A percentile compares a stretch with the other conserved stretches of the same genome.
These are phyloP conservation scores for Nakazawaea wickerhamii DNA, from an alignment of 805 yeast genomes.

Conservation along the genomic window DNA sequence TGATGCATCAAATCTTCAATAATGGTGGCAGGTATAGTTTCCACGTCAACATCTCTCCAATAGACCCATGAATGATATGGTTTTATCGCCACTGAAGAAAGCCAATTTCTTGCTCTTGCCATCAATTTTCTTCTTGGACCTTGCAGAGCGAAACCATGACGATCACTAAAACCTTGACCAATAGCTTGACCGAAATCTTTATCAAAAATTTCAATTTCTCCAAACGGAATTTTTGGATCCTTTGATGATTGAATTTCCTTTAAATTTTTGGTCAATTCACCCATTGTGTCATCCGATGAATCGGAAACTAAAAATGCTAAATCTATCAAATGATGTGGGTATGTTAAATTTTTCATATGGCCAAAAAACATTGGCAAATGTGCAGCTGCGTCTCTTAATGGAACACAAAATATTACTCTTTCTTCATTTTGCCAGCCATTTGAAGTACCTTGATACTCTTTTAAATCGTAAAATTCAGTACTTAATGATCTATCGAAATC, in stretches of 20 bases:
- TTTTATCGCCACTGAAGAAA: conserved; percentile 75
- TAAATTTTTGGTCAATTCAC: conserved; percentile 51
- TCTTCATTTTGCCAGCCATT: conserved; percentile 53
- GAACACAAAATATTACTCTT: conserved; percentile 50
- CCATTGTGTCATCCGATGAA: conserved; percentile 84
- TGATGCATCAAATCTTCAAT: conserved; percentile 91
- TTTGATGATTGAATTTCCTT: conserved; percentile 59
- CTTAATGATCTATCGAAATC: conserved; percentile 11
- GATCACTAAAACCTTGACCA: conserved; percentile 88
- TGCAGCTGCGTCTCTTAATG: conserved; percentile 54
- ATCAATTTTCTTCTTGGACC: conserved; percentile 91
- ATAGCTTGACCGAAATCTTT: conserved; percentile 91
- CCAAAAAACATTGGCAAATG: conserved; percentile 59
- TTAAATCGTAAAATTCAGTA: conserved; percentile 33
- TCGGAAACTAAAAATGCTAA: conserved; percentile 84
- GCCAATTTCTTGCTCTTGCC: conserved; percentile 96
- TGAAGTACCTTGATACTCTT: conserved; percentile 34
- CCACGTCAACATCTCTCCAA: conserved; percentile 99
- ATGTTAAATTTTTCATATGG: conserved; percentile 51
- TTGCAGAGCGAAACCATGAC: conserved; percentile 95
- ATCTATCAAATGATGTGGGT: conserved; percentile 52
- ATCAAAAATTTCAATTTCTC: conserved; percentile 80
- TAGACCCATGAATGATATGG: conserved; percentile 95
- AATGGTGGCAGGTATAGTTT: conserved; percentile 77
- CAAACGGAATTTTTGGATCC: conserved; percentile 61